Evolutionary conservation across 805 yeast genomes (phyloP).

Genomic region (Starmerella roubikii): DNA sequence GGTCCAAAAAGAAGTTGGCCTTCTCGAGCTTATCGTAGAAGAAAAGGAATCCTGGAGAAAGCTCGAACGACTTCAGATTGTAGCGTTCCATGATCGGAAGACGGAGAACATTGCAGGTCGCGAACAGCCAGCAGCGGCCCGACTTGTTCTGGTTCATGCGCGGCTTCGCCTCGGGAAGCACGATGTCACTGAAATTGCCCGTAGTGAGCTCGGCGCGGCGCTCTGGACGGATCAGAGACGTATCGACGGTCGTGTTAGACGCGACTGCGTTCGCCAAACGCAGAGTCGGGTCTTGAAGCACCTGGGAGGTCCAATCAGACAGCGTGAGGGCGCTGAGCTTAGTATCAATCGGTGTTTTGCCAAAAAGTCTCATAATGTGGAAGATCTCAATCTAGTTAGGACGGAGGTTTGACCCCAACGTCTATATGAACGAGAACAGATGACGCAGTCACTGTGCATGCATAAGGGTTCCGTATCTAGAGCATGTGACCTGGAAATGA

Average conservation of each 20-base stretch:
- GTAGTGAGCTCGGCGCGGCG: conserved; percentile 16
- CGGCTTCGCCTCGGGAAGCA: conserved; percentile 44
- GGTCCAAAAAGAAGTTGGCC: conserved; percentile 67
- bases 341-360: conserved; percentile 5
- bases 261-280: conserved; percentile 25
- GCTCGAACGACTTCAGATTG: conserved; percentile 53
- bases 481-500: too few species aligned
- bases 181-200: conserved; percentile 32
- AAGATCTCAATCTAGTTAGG: too few species aligned
- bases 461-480: too few species aligned
- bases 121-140: conserved; percentile 86
- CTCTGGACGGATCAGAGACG: conserved; percentile 23
- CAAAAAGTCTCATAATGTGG: not conserved
- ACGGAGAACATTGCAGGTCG: conserved; percentile 63
- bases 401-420: too few species aligned
- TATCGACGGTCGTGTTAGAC: conserved; percentile 21
- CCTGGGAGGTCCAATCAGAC: conserved; percentile 20
- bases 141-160: conserved; percentile 60
- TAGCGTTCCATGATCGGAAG: conserved; percentile 46
- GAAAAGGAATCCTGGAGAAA: conserved; percentile 67
- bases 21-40: conserved; percentile 81
- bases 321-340: conserved; percentile 16
- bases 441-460: too few species aligned
- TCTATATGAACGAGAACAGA: too few species aligned
- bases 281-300: conserved; percentile 21